These are phyloP conservation scores for Malus sylvestris DNA, from an alignment of 306 rosid genomes.

Conservation along the genomic window DNA sequence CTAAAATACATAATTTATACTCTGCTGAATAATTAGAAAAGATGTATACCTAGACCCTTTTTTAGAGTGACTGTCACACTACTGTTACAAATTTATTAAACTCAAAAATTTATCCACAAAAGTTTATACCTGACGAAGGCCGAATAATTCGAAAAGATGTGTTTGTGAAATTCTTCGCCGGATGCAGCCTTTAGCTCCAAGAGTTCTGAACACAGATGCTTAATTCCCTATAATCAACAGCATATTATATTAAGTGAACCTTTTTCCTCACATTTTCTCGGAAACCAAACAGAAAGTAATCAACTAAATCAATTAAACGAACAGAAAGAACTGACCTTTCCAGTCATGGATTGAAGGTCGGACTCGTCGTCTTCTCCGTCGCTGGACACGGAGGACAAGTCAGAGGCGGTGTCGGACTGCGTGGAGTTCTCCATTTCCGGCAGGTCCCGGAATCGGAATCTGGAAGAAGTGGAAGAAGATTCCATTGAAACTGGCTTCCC, in stretches of 20 bases:
- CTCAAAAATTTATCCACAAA: no score
- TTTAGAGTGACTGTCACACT: no score
- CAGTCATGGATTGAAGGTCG: constrained; percentile 66
- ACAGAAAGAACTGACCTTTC: constrained; percentile 28
- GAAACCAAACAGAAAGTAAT: neutral
- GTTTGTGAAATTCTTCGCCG: constrained; percentile 48
- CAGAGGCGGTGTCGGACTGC: constrained; percentile 38
- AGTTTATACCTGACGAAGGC: constrained; percentile 41
- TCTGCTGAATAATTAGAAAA: no score
- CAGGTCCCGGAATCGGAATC: constrained; percentile 60
- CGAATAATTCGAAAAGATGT: constrained; percentile 45
- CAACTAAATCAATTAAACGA: neutral
- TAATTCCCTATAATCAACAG: constrained; percentile 49
- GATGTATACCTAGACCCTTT: no score
- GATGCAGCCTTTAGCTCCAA: constrained; percentile 66
- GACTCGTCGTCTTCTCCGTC: constrained; percentile 28
- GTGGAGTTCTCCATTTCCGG: constrained; percentile 33
- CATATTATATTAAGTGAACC: neutral
- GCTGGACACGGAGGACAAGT: constrained; percentile 31
- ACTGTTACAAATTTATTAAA: no score
- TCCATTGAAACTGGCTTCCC: constrained; percentile 36
- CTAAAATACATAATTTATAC: no score
- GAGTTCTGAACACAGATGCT: constrained; percentile 75
- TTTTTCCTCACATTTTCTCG: neutral
- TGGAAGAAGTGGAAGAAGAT: constrained; percentile 32